Evolutionary conservation across 257 asterid genomes (phyloP), one percentile per base, ranked within the genome.

Genomic region (Lavandula angustifolia): DNA sequence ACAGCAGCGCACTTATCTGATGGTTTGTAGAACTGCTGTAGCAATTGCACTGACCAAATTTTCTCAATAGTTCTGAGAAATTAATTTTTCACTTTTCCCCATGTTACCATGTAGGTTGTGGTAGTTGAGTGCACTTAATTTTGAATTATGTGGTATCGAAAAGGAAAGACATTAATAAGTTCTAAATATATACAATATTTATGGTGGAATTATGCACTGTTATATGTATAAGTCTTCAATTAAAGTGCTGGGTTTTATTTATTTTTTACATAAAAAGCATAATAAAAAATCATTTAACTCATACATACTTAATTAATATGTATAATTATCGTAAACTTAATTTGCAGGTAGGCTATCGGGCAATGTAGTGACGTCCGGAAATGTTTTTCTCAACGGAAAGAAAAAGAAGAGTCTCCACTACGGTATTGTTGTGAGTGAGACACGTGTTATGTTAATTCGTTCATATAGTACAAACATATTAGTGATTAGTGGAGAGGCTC

Each of bases 291-390:
- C 2, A 22, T 22, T 22, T 22, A 22, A 22, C 27, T 22, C 27
- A 22, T 22, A 22, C 27, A n/a, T n/a, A n/a, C n/a, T n/a, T n/a
- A n/a, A n/a, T 22, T 22, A 22, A 22, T 22, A 22, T n/a, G n/a
- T 22, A 22, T 22, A 2, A 40, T 40, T 48, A 48, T 48, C 7
- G n/a, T 29, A 12, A 7, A 66, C 38, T 34, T 35, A 11, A 34
- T 18, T 72, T 71, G 79, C 94, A 91, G 98, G 98, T 8, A 84
- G 92, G 64, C 79, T 86, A 1, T 73, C 92, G 1, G 77, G 79
- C 60, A 91, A 84, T 72, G 91, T 88, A 4, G 78, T 86, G 4
- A 78, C 80, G 88, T 80, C 83, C 4, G 96, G 96, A 9, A 70
- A 76, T 68, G 77, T 88, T 58, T 69, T 77, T 37, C 82, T 86